A percentile compares a stretch with the other conserved stretches of the same genome.
Evolutionary conservation across 192 early-diverging fungal genomes (phyloP).

Genomic region (Paraglomus occultum): DNA sequence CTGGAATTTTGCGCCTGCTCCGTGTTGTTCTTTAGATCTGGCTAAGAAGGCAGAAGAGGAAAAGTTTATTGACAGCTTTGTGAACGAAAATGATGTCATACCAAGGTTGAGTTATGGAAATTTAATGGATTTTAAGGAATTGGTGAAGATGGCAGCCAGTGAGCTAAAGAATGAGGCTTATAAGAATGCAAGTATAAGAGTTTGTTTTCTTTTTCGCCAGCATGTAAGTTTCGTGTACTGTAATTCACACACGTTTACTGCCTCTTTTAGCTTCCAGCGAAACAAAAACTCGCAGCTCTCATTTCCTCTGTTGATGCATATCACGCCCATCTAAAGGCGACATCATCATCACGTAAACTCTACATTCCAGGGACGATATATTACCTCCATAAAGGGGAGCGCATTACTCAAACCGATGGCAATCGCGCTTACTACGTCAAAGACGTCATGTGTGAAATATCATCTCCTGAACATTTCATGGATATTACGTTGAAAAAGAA

Average conservation of each 20-base stretch:
- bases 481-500: slow-evolving; percentile 37
- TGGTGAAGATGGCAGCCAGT: slow-evolving; percentile 42
- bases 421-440: slow-evolving; percentile 39
- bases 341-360: slow-evolving; percentile 9
- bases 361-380: slow-evolving; percentile 37
- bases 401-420: slow-evolving; percentile 30
- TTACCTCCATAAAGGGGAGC: slow-evolving; percentile 38
- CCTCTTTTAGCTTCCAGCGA: background rate
- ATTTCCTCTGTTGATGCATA: slow-evolving; percentile 15
- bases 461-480: slow-evolving; percentile 36
- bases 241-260: background rate
- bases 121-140: slow-evolving; percentile 43
- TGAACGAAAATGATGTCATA: slow-evolving; percentile 45
- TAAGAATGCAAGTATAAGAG: background rate
- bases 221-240: background rate
- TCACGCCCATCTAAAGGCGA: slow-evolving; percentile 4
- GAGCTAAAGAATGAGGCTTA: slow-evolving; percentile 38
- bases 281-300: slow-evolving; percentile 9
- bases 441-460: slow-evolving; percentile 41
- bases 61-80: slow-evolving; percentile 36
- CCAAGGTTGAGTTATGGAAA: slow-evolving; percentile 41
- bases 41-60: slow-evolving; percentile 31
- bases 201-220: background rate
- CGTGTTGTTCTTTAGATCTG: slow-evolving; percentile 37
- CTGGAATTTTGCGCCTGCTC: slow-evolving; percentile 41